Evolutionary conservation across 441 rosid genomes (phyloP), one percentile per base, ranked within the genome.

Genomic region (Isatis lusitanica): DNA sequence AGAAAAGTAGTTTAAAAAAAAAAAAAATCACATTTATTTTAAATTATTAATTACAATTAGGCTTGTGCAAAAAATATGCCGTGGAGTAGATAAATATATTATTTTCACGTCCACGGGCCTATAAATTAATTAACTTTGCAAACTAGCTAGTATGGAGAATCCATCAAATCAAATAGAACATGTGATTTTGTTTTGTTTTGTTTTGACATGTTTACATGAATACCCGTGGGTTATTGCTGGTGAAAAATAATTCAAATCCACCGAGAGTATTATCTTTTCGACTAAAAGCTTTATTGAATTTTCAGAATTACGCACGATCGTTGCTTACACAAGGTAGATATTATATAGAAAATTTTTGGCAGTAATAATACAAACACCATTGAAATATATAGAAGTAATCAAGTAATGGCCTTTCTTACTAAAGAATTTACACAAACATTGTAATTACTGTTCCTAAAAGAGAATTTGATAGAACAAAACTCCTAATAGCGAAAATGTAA

Each of bases 81-180:
- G 63, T 57, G 43, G 43, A 16, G n/a, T 16, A 28, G 40, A 17
- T 35, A 57, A 9, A 57, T 35, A 35, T 57, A 35, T 57, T 16
- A 15, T 55, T 7, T 33, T 53, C 4, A 56, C 30, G 42, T 33
- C n/a, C 24, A 56, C 21, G 13, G 30, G 38, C 47, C n/a, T 39
- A 12, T 10, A 35, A 31, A 13, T 55, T 30, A 55, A 30, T 55
- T 30, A 30, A 31, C 18, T 15, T 5, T 56, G 24, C 61, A 15
- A n/a, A 56, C 21, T 33, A 33, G 62, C 21, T 33, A 33, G 62
- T 15, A 30, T 31, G 40, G 61, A 56, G 61, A 15, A 31, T 31
- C 60, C 61, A 56, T 56, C 12, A 56, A 56, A 56, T 33, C 62
- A 15, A 33, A 56, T 56, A 15, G 26, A 56, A 33, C 62, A 56